A percentile compares a stretch with the other conserved stretches of the same genome.
These are phyloP conservation scores for Amylostereum areolatum DNA, from an alignment of 1,284 basidiomycete genomes.

Conservation along the genomic window DNA sequence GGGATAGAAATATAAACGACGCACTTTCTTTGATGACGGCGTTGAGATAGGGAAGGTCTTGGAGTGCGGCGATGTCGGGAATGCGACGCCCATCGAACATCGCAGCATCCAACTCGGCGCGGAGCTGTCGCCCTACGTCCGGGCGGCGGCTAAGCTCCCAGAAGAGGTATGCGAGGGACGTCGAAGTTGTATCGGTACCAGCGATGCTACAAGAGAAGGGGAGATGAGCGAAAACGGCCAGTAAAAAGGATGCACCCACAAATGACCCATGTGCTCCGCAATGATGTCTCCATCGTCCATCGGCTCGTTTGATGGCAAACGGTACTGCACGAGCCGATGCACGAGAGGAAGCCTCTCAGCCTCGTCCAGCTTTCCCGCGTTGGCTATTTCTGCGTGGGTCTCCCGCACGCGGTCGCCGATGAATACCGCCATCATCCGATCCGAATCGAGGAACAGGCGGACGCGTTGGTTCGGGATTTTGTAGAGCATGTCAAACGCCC, in stretches of 20 bases:
- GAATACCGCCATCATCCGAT: neutral
- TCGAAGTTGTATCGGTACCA: constrained; percentile 18
- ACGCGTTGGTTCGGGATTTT: neutral
- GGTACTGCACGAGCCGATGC: neutral
- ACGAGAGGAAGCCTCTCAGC: neutral
- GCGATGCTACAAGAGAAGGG: constrained; percentile 12
- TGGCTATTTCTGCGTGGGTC: neutral
- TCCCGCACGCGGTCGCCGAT: neutral
- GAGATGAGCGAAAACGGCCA: neutral
- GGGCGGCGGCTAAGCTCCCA: constrained; percentile 17
- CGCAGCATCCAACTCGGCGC: constrained; percentile 15
- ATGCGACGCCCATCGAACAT: constrained; percentile 14
- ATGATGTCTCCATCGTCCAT: neutral
- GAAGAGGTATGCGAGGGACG: constrained; percentile 15
- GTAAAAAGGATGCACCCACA: neutral
- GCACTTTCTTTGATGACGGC: constrained; percentile 6
- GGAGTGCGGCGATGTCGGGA: constrained; percentile 14
- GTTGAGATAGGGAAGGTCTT: constrained; percentile 15
- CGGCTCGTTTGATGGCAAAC: neutral
- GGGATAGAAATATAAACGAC: neutral
- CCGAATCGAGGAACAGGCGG: neutral
- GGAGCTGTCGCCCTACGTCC: constrained; percentile 15
- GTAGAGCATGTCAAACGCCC: neutral
- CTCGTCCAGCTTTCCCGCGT: neutral
- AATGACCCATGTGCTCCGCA: neutral